phyloP scores from a whole-genome alignment of 768 basidiomycete genomes.

The Auricularia cornea region DNA sequence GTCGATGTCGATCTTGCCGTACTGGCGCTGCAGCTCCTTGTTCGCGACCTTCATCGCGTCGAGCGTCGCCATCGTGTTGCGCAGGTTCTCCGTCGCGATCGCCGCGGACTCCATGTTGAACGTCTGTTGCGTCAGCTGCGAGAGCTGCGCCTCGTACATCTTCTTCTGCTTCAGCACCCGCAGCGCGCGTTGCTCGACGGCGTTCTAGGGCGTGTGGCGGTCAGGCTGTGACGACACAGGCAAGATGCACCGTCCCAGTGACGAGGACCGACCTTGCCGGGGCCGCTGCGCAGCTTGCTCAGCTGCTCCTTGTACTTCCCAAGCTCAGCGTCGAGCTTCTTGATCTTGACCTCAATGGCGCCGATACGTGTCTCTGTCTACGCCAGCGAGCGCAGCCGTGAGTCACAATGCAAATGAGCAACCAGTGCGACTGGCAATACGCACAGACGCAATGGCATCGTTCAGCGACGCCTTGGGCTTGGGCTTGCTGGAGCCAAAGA shows the following conservation, averaged over 20 bases:
- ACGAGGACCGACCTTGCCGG: conserved; percentile 68
- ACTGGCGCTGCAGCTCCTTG: conserved; percentile 94
- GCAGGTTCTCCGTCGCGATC: conserved; percentile 93
- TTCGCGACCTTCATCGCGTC: conserved; percentile 95
- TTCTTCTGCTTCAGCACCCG: conserved; percentile 89
- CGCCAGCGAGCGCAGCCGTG: background rate
- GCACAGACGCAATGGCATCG: conserved; percentile 87
- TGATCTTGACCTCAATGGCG: conserved; percentile 91
- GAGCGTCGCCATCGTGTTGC: conserved; percentile 98
- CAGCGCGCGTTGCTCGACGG: conserved; percentile 91
- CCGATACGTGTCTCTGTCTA: conserved; percentile 84
- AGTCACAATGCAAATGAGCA: background rate
- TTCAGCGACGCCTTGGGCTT: conserved; percentile 81
- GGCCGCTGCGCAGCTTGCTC: conserved; percentile 85
- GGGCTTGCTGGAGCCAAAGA: conserved; percentile 63
- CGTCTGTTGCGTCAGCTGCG: conserved; percentile 86
- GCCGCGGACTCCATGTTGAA: conserved; percentile 98
- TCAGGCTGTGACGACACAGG: no score
- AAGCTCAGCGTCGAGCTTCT: conserved; percentile 92
- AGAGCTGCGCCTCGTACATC: conserved; percentile 90
- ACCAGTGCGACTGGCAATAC: no score
- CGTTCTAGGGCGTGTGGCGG: no score
- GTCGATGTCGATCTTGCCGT: conserved; percentile 94
- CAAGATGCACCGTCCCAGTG: no score
- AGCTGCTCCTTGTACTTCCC: conserved; percentile 91